Evolutionary conservation across 116 monocot genomes (phyloP).

Genomic region (Cymodocea nodosa): DNA sequence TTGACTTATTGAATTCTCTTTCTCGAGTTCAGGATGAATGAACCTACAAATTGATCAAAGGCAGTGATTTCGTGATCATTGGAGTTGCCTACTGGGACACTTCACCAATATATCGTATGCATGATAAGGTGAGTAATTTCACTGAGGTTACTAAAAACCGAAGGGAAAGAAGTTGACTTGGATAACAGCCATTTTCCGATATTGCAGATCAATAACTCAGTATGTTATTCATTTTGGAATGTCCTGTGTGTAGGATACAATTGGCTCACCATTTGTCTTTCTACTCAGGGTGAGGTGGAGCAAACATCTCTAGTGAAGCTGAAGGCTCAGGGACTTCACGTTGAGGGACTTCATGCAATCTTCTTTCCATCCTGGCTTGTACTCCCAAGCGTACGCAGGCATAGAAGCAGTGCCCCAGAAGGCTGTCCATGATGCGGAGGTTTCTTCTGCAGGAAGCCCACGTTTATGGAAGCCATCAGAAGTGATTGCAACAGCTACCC

Average conservation of each 20-base stretch:
- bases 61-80: conserved; percentile 72
- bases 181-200: conserved; percentile 95
- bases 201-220: conserved; percentile 47
- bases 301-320: conserved; percentile 98
- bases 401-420: too few species aligned
- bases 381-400: too few species aligned
- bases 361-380: too few species aligned
- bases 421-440: too few species aligned
- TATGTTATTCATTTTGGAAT: not conserved
- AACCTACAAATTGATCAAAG: conserved; percentile 52
- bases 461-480: too few species aligned
- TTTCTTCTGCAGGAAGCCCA: too few species aligned
- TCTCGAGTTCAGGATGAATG: conserved; percentile 50
- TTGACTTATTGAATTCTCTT: not conserved
- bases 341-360: conserved; percentile 93
- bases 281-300: conserved; percentile 84
- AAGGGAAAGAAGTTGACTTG: conserved; percentile 89
- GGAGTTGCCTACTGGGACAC: conserved; percentile 85
- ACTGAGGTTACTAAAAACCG: conserved; percentile 96
- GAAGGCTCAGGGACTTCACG: conserved; percentile 86
- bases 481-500: too few species aligned
- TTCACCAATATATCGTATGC: conserved; percentile 84
- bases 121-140: conserved; percentile 77
- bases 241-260: not conserved
- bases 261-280: not conserved